phyloP scores from a whole-genome alignment of 495 filamentous ascomycete species.

The Staphylotrichum tortipilum region DNA sequence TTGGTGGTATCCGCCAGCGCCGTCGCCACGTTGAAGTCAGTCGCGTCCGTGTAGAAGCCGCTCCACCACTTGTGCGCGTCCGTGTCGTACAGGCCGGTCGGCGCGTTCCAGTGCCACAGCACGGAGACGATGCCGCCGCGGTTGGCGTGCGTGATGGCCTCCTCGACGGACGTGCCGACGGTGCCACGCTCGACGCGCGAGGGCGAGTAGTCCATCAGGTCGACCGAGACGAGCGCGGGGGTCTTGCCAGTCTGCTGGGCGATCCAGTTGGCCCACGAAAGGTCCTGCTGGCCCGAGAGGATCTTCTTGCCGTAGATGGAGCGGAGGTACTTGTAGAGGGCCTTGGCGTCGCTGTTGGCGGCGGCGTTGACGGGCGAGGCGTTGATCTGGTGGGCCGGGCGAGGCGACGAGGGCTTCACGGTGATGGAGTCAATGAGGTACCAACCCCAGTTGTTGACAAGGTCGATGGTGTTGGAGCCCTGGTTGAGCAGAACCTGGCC shows the following conservation, averaged over 20 bases:
- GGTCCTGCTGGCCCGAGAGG: conserved; percentile 42
- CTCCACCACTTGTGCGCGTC: conserved; percentile 37
- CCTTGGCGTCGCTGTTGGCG: conserved; percentile 17
- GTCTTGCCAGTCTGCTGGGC: conserved; percentile 36
- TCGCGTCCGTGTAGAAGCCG: conserved; percentile 40
- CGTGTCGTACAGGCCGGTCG: conserved; percentile 31
- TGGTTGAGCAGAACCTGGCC: conserved; percentile 37
- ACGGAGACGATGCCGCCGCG: conserved; percentile 39
- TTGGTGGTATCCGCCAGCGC: conserved; percentile 29
- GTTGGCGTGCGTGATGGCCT: conserved; percentile 34
- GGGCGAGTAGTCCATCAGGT: conserved; percentile 42
- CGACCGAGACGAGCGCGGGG: conserved; percentile 35
- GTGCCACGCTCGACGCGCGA: conserved; percentile 35
- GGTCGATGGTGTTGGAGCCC: conserved; percentile 34
- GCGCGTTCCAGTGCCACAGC: conserved; percentile 41
- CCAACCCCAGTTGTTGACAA: conserved; percentile 42
- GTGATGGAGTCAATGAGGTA: conserved; percentile 39
- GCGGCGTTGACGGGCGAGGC: conserved; percentile 22
- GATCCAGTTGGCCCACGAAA: conserved; percentile 29
- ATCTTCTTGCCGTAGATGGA: conserved; percentile 40
- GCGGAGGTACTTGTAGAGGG: conserved; percentile 29
- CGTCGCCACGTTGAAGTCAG: conserved; percentile 35
- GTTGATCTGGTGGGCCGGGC: conserved; percentile 31
- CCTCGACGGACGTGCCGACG: conserved; percentile 32
- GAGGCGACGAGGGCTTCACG: conserved; percentile 27